Evolutionary conservation across 2,329 filamentous ascomycete genomes (phyloP).

Genomic region (Orbilia quercus): DNA sequence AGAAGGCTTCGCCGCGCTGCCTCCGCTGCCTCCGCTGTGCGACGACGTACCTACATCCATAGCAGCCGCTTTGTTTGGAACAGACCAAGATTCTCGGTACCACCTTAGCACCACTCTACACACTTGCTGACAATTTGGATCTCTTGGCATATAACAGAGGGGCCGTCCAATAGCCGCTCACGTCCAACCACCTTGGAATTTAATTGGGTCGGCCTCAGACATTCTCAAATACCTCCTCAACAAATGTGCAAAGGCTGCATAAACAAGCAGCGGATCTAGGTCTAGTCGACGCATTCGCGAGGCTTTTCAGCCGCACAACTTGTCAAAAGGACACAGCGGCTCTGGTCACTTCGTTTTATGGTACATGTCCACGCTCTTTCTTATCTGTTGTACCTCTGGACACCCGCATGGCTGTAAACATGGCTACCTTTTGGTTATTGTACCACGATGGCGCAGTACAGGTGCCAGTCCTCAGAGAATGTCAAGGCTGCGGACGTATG

Average conservation of each 20-base stretch:
- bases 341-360: background rate
- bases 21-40: conserved; percentile 51
- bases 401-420: background rate
- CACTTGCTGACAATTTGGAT: conserved; percentile 18
- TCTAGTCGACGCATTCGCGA: background rate
- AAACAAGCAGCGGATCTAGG: background rate
- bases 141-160: conserved; percentile 13
- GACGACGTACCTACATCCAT: conserved; percentile 34
- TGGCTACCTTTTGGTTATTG: background rate
- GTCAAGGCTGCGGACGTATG: background rate
- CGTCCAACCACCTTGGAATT: conserved; percentile 1
- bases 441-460: conserved; percentile 2
- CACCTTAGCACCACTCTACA: conserved; percentile 1
- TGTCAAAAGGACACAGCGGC: too few species aligned
- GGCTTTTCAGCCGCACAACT: conserved; percentile 27
- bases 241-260: conserved; percentile 9
- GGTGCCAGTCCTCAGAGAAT: background rate
- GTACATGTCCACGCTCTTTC: background rate
- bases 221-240: conserved; percentile 19
- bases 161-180: background rate
- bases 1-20: conserved; percentile 1
- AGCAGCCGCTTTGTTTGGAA: conserved; percentile 31
- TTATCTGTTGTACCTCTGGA: conserved; percentile 15
- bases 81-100: conserved; percentile 16
- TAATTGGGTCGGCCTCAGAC: background rate